Percentiles rank a stretch among this genome's conserved stretches.
phyloP scores from a whole-genome alignment of 441 rosid species.

The Sinapis alba region DNA sequence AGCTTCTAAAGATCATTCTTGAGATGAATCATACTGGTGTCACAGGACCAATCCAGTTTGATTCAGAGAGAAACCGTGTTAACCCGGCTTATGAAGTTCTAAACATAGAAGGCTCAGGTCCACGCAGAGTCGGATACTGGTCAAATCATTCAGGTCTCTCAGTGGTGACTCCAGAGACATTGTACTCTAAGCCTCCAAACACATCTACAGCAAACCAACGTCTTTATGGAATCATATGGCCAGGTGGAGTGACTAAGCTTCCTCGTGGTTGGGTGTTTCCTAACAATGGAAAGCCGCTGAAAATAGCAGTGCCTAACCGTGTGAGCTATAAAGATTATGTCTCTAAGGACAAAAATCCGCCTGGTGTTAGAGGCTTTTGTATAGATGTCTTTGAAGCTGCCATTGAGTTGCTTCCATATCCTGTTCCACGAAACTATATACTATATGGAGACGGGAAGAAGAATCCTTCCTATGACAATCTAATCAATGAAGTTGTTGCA shows the following conservation, averaged over 20 bases:
- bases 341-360: slow-evolving; percentile 62
- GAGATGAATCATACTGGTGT: slow-evolving; percentile 73
- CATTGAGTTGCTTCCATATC: slow-evolving; percentile 78
- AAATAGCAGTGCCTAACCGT: slow-evolving; percentile 81
- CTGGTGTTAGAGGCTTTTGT: slow-evolving; percentile 81
- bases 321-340: slow-evolving; percentile 61
- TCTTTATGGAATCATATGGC: slow-evolving; percentile 78
- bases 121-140: slow-evolving; percentile 88
- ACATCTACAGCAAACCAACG: slow-evolving; percentile 54
- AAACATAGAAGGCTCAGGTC: slow-evolving; percentile 80
- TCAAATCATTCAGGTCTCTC: slow-evolving; percentile 85
- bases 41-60: slow-evolving; percentile 65
- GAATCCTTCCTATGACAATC: slow-evolving; percentile 62
- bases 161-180: slow-evolving; percentile 61
- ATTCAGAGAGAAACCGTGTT: slow-evolving; percentile 62
- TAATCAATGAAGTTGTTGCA: slow-evolving; percentile 60
- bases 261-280: slow-evolving; percentile 99
- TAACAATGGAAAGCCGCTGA: slow-evolving; percentile 73
- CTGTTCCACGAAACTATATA: slow-evolving; percentile 72
- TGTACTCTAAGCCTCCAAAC: slow-evolving; percentile 62
- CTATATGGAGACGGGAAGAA: slow-evolving; percentile 65
- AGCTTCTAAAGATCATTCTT: slow-evolving; percentile 58
- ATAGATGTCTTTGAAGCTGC: slow-evolving; percentile 97
- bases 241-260: slow-evolving; percentile 59
- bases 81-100: slow-evolving; percentile 79